Evolutionary conservation across 116 monocot genomes (phyloP).

Genomic region (Trichopus zeylanicus): DNA sequence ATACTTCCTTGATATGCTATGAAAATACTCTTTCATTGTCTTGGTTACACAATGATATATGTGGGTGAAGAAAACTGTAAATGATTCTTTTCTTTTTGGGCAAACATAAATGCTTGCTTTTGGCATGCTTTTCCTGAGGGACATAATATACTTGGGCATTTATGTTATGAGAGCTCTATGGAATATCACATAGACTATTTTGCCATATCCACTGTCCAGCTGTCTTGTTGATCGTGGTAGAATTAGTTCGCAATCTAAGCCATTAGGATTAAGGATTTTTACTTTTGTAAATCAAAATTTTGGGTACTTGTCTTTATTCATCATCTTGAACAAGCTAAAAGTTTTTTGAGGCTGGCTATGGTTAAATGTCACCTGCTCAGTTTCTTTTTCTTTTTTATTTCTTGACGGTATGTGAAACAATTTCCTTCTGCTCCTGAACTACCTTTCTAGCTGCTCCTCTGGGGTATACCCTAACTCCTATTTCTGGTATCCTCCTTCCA

Average conservation of each 20-base stretch:
- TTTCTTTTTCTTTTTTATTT: not conserved
- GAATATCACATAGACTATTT: not conserved
- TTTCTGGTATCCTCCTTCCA: conserved; percentile 6
- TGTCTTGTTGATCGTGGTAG: too few relatives aligned
- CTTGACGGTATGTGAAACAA: not conserved
- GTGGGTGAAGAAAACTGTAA: too few relatives aligned
- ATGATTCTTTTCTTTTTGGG: too few relatives aligned
- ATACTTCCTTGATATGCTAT: too few relatives aligned
- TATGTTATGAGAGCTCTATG: not conserved
- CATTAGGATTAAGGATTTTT: not conserved
- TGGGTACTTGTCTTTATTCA: not conserved
- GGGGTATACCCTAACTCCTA: not conserved
- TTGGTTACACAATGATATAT: too few relatives aligned
- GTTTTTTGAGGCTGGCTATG: not conserved
- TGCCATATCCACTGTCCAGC: not conserved
- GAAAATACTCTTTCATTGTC: too few relatives aligned
- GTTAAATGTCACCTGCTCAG: not conserved
- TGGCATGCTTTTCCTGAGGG: not conserved
- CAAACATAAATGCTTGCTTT: too few relatives aligned
- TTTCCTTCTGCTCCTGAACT: not conserved
- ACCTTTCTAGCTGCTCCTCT: not conserved
- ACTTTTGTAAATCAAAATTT: not conserved
- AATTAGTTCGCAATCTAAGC: not conserved
- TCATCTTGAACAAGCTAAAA: not conserved
- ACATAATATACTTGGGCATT: not conserved